Base-by-base conservation (phyloP, 352 stramenopile genomes). In the Phytopythium sindhum region DNA sequence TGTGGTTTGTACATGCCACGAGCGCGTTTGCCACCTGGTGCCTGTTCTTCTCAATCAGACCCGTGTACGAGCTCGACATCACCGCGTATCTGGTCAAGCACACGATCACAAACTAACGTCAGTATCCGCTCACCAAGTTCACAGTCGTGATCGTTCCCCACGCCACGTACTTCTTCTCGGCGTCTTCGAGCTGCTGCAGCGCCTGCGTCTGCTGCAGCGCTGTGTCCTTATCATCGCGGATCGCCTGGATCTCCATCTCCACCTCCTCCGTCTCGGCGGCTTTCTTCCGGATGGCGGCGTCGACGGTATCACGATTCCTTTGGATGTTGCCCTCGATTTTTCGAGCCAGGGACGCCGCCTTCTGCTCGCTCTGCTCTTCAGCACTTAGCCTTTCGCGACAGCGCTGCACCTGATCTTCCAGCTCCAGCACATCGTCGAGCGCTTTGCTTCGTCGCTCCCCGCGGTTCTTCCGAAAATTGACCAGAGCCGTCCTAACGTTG, bases 221-320 rank as follows among this genome's bases (percentile, higher is more conserved):
- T 15, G 87, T 68, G 31, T 88, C 82, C 29, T 78, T 63, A 39
- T 85, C 78, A 53, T 90, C 90, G 10, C 77, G 65, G 35, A 91
- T 91, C 28, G 73, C 78, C 47, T 81, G 78, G 44, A 91, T 91
- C 63, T 86, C 74, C 14, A 87, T 64, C 68, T 91, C 85, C 28
- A 93, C 70, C 55, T 91, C 83, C 77, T 89, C 83, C 3, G 74
- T 84, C 44, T 75, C 80, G 1, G 66, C 55, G 3, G 74, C 41
- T 42, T 90, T 89, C 44, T 84, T 73, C 39, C 64, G 65, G 39
- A 86, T 77, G 29, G 56, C 72, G 23, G 68, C 63, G 45, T 80
- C 78, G 21, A 70, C 64, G 28, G 72, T 67, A 52, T 89, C 75
- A 54, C 81, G 80, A 42, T 92, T 82, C 45, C 72, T 73, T 12